Evolutionary conservation across 2,329 filamentous ascomycete genomes (phyloP).

Genomic region (Metarhizium rileyi): DNA sequence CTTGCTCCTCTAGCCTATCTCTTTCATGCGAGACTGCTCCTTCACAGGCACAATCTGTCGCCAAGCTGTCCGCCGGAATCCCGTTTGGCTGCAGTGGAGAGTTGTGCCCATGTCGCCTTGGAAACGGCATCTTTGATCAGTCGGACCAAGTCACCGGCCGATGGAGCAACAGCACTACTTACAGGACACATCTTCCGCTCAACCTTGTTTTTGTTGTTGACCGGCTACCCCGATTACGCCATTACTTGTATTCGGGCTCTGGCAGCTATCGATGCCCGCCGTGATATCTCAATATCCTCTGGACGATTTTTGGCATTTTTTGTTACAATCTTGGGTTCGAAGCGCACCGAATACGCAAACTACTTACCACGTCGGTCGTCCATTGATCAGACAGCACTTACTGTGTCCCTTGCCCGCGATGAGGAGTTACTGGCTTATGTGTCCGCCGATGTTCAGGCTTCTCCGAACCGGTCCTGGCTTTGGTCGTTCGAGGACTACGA

Average conservation of each 20-base stretch:
- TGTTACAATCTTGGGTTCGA: constrained; percentile 52
- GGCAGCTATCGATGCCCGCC: constrained; percentile 57
- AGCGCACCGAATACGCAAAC: constrained; percentile 35
- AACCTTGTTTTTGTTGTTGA: constrained; percentile 67
- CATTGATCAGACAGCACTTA: constrained; percentile 21
- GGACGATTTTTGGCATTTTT: constrained; percentile 80
- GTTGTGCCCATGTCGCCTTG: constrained; percentile 63
- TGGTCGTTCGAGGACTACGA: constrained; percentile 58
- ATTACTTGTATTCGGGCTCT: constrained; percentile 63
- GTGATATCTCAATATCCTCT: constrained; percentile 66
- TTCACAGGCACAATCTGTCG: constrained; percentile 82
- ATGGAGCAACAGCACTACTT: constrained; percentile 63
- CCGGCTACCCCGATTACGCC: constrained; percentile 63
- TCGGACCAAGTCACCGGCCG: constrained; percentile 52
- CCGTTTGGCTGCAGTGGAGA: constrained; percentile 62
- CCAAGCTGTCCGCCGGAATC: constrained; percentile 57
- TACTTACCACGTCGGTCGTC: constrained; percentile 27
- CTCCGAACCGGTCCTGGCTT: constrained; percentile 69
- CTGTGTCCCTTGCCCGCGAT: constrained; percentile 41
- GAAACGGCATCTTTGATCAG: constrained; percentile 72
- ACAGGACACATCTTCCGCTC: constrained; percentile 84
- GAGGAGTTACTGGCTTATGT: constrained; percentile 85
- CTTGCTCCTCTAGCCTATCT: constrained; percentile 69
- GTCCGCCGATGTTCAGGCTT: constrained; percentile 76
- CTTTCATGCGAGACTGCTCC: constrained; percentile 70